Percentiles rank a stretch among this genome's conserved stretches.
Evolutionary conservation across 768 basidiomycete genomes (phyloP).

Genomic region (Cystobasidium onofrii): DNA sequence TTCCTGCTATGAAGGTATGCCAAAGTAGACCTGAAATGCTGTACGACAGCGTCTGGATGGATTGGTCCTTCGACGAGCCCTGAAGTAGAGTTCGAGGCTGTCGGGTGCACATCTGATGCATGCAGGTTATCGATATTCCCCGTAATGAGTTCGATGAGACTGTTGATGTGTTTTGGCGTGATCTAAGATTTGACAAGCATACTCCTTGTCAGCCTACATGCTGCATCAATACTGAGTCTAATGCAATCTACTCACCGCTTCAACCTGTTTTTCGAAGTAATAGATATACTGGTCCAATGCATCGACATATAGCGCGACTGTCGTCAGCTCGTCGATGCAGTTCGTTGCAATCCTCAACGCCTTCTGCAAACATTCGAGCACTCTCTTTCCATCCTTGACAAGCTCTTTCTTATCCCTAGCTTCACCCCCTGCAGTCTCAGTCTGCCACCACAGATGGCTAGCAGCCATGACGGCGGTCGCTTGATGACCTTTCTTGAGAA

Average conservation of each 20-base stretch:
- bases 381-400: conserved; percentile 81
- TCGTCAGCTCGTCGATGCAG: conserved; percentile 92
- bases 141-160: conserved; percentile 88
- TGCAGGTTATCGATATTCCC: conserved; percentile 86
- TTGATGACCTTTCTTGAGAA: conserved; percentile 97
- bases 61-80: conserved; percentile 87
- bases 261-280: conserved; percentile 86
- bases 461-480: conserved; percentile 87
- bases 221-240: neutral
- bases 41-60: conserved; percentile 82
- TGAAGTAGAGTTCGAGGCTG: conserved; percentile 61
- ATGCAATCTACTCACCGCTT: conserved; percentile 72
- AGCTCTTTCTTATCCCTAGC: conserved; percentile 50
- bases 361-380: conserved; percentile 94
- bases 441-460: conserved; percentile 99
- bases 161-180: conserved; percentile 92
- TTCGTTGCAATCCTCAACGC: conserved; percentile 91
- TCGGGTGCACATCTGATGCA: conserved; percentile 77
- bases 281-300: conserved; percentile 92
- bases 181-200: conserved; percentile 52
- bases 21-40: conserved; percentile 89
- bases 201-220: neutral
- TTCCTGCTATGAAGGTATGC: conserved; percentile 45
- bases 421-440: conserved; percentile 51
- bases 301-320: conserved; percentile 89